These are phyloP conservation scores for Hyaloscypha finlandica DNA, from an alignment of 495 filamentous ascomycete species.

Conservation along the genomic window DNA sequence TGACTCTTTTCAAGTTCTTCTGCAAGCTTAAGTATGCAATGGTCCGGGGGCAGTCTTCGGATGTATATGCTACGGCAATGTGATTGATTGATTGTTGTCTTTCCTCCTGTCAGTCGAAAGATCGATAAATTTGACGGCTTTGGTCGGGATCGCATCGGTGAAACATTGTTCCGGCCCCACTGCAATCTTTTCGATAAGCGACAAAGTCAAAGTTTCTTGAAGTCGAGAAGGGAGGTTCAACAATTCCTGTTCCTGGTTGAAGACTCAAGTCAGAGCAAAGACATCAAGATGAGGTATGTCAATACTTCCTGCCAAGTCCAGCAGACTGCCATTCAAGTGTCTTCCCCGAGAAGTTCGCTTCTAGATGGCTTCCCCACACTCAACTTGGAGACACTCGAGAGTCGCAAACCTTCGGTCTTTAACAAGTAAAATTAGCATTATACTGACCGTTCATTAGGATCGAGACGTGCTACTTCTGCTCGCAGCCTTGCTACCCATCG, in stretches of 20 bases:
- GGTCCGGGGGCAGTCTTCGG: not conserved
- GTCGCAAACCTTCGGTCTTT: no score
- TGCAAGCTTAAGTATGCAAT: not conserved
- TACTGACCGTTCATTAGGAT: slow-evolving; percentile 49
- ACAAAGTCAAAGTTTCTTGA: not conserved
- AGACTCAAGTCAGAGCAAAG: slow-evolving; percentile 19
- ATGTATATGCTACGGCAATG: not conserved
- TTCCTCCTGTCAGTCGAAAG: not conserved
- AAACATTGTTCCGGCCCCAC: not conserved
- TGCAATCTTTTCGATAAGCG: slow-evolving; percentile 11
- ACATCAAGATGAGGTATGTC: slow-evolving; percentile 43
- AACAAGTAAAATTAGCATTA: no score
- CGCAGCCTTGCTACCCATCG: slow-evolving; percentile 73
- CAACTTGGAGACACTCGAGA: no score
- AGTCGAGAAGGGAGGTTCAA: not conserved
- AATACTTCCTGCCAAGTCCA: not conserved
- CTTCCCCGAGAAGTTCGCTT: no score
- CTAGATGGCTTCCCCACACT: not conserved
- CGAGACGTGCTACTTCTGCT: slow-evolving; percentile 93
- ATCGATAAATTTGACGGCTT: not conserved
- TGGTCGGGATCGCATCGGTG: not conserved
- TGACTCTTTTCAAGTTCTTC: not conserved
- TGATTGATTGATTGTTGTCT: not conserved
- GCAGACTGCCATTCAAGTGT: not conserved
- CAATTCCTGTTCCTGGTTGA: slow-evolving; percentile 14